Evolutionary conservation across 1,284 basidiomycete genomes (phyloP).

Genomic region (Boletus mariae): DNA sequence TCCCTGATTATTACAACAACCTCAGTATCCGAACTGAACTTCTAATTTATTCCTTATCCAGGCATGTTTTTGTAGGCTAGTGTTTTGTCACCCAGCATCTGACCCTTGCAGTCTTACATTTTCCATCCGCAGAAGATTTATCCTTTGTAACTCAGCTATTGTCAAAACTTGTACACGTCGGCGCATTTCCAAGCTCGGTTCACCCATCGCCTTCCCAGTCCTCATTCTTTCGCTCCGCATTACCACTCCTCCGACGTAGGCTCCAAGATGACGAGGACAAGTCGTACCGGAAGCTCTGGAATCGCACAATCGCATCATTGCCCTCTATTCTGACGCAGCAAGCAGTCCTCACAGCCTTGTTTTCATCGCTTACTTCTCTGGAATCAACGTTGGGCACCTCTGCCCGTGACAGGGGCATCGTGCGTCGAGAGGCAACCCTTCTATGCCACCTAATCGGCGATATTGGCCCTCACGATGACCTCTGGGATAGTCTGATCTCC

Average conservation of each 20-base stretch:
- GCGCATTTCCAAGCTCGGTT: conserved; percentile 53
- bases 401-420: conserved; percentile 35
- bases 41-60: conserved; percentile 37
- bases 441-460: conserved; percentile 49
- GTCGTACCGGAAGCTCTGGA: conserved; percentile 52
- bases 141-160: conserved; percentile 48
- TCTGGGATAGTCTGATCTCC: conserved; percentile 51
- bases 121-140: conserved; percentile 26
- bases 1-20: conserved; percentile 50
- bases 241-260: conserved; percentile 47
- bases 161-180: conserved; percentile 61
- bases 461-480: conserved; percentile 40
- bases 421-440: conserved; percentile 52
- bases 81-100: conserved; percentile 6
- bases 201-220: conserved; percentile 51
- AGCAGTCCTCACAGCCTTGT: conserved; percentile 56
- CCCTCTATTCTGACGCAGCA: conserved; percentile 54
- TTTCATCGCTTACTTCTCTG: conserved; percentile 40
- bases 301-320: conserved; percentile 42
- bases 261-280: conserved; percentile 27
- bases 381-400: conserved; percentile 29
- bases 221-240: conserved; percentile 58
- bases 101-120: conserved; percentile 10
- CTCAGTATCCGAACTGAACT: conserved; percentile 54
- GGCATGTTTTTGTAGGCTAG: conserved; percentile 30